Conservation (phyloP, 192 early-diverging fungal species). For the Coemansia sp. region DNA sequence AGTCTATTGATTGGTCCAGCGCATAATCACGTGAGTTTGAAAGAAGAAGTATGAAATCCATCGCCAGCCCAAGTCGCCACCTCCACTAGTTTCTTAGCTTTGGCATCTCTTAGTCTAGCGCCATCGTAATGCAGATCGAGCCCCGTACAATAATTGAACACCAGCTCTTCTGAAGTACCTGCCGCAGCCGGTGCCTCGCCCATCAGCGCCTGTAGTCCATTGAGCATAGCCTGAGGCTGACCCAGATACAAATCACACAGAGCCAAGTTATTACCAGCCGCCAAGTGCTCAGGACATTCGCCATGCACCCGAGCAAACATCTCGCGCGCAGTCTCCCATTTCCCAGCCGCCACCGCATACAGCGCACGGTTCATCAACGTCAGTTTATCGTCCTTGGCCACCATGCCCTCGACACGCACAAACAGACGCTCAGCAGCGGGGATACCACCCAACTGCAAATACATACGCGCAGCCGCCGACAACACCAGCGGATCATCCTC, state of each 20-base stretch:
- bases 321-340: slow-evolving; percentile 35
- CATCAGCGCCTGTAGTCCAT: slow-evolving; percentile 37
- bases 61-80: slow-evolving; percentile 54
- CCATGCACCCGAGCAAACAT: slow-evolving; percentile 18
- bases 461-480: slow-evolving; percentile 38
- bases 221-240: slow-evolving; percentile 41
- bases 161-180: slow-evolving; percentile 42
- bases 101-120: slow-evolving; percentile 29
- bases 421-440: slow-evolving; percentile 33
- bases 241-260: slow-evolving; percentile 55
- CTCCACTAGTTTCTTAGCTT: slow-evolving; percentile 42
- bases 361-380: slow-evolving; percentile 45
- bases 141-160: slow-evolving; percentile 54
- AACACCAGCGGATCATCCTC: slow-evolving; percentile 26
- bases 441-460: slow-evolving; percentile 43
- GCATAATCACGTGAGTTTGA: slow-evolving; percentile 41
- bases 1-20: not conserved
- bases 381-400: slow-evolving; percentile 22
- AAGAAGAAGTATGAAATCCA: slow-evolving; percentile 35
- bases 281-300: slow-evolving; percentile 21
- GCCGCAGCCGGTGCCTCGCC: slow-evolving; percentile 30
- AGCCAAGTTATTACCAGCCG: slow-evolving; percentile 42
- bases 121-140: slow-evolving; percentile 54
- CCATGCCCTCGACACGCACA: slow-evolving; percentile 17
- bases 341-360: slow-evolving; percentile 36